Conservation (phyloP, 192 early-diverging fungal genomes). For the Podochytrium sp. region DNA sequence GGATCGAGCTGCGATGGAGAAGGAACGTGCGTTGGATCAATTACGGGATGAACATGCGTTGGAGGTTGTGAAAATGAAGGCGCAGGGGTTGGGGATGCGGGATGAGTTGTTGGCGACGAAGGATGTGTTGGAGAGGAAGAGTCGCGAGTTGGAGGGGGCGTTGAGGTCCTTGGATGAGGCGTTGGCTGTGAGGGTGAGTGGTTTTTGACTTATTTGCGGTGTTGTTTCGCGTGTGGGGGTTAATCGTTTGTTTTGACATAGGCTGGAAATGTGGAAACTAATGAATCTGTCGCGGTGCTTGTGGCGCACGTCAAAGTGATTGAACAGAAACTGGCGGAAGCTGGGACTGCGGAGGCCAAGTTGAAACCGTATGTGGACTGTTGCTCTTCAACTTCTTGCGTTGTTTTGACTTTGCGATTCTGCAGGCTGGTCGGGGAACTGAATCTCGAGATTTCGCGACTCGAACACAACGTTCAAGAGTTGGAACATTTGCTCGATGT, state of each 20-base stretch:
- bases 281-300: too few species aligned
- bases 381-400: too few species aligned
- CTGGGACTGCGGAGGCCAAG: too few species aligned
- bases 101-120: neutral
- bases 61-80: neutral
- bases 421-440: too few species aligned
- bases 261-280: too few species aligned
- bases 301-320: too few species aligned
- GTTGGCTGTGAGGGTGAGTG: too few species aligned
- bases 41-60: neutral
- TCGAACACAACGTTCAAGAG: neutral
- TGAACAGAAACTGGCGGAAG: too few species aligned
- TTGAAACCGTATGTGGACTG: too few species aligned
- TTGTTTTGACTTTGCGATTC: too few species aligned
- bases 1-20: neutral
- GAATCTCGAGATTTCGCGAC: neutral
- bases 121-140: neutral
- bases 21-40: neutral
- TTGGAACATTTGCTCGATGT: neutral
- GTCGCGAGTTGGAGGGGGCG: neutral
- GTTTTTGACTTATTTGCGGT: too few species aligned
- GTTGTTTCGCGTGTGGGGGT: neutral
- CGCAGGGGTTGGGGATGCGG: neutral
- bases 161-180: too few species aligned
- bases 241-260: neutral